Base-by-base conservation (phyloP, 2,329 filamentous ascomycete genomes). In the Fusarium sp. region DNA sequence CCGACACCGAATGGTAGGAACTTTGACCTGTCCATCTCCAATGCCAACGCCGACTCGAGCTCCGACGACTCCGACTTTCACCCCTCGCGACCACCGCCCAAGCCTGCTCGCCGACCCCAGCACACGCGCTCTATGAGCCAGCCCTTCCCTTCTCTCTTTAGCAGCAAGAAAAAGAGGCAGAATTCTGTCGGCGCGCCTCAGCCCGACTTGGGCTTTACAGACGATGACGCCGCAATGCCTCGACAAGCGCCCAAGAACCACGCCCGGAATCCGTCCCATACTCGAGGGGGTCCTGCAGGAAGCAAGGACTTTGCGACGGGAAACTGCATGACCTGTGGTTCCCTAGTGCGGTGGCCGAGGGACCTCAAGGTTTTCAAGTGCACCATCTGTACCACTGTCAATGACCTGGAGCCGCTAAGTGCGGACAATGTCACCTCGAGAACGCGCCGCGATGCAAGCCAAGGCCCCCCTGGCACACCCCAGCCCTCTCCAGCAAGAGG, bases 311-410 rank as follows among this genome's bases (percentile, higher is more conserved):
- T 90, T 74, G 83, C 84, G 27, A 90, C 88, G 31, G 91, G 92
- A 20, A 89, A 88, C 73, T 97, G 93, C 77, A 93, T 95, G 87
- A 94, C 93, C 33, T 97, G 93, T 78, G 91, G 90, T 73, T 91
- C 91, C 59, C 87, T 89, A 61, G 90, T 96, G 69, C 86, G 91
- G 61, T 97, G 93, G 90, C 93, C 93, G 2, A 87, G 85, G 67
- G 87, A 90, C 58, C 80, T 93, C 66, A 86, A 86, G 34, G 87
- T 90, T 36, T 97, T 96, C 79, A 87, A 93, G 72, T 97, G 93
- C 78, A 91, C 91, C 42, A 90, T 92, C 59, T 97, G 93, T 78
- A 82, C 92, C 74, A 96, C 91, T 16, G 89, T 97, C 76, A 97
- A 96, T 76, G 93, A 97, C 76, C 79, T 97, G 57, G 76, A 76